Evolutionary conservation across 2,329 filamentous ascomycete species (phyloP).

Genomic region (Lasiodiplodia hormozganensis): DNA sequence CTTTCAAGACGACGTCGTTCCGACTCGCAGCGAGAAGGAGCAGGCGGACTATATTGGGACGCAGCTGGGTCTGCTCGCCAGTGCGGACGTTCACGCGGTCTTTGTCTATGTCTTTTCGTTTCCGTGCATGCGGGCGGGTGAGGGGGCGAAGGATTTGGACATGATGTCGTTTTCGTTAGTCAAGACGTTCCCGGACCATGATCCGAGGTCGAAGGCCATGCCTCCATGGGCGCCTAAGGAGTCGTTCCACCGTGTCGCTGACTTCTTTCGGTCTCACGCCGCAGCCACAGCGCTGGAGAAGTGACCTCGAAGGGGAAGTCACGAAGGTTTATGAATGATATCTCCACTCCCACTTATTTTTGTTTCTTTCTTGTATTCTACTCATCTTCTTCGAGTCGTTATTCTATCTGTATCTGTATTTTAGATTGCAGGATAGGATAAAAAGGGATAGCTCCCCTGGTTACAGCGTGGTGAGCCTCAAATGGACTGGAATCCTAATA

Average conservation of each 20-base stretch:
- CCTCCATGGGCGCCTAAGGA: slow-evolving; percentile 1
- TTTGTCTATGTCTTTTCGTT: slow-evolving; percentile 2
- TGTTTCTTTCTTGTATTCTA: too few relatives aligned
- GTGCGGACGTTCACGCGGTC: background rate
- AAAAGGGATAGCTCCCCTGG: too few relatives aligned
- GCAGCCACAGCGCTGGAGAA: background rate
- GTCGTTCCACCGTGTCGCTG: background rate
- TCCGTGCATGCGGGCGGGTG: background rate
- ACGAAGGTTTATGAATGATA: too few relatives aligned
- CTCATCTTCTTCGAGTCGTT: too few relatives aligned
- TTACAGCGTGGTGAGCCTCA: too few relatives aligned
- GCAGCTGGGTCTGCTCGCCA: background rate
- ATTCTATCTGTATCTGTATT: too few relatives aligned
- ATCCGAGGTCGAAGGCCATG: background rate
- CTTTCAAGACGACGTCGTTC: background rate
- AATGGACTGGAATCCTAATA: too few relatives aligned
- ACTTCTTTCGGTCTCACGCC: background rate
- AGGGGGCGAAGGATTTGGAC: background rate
- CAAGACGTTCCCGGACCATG: background rate
- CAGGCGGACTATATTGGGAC: background rate
- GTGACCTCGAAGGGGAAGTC: too few relatives aligned
- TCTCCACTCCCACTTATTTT: too few relatives aligned
- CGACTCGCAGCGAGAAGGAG: background rate
- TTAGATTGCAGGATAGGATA: too few relatives aligned
- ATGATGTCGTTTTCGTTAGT: background rate